Evolutionary conservation across 768 basidiomycete species (phyloP), one percentile per base, ranked within the genome.

Genomic region (Leccinum arenicola): DNA sequence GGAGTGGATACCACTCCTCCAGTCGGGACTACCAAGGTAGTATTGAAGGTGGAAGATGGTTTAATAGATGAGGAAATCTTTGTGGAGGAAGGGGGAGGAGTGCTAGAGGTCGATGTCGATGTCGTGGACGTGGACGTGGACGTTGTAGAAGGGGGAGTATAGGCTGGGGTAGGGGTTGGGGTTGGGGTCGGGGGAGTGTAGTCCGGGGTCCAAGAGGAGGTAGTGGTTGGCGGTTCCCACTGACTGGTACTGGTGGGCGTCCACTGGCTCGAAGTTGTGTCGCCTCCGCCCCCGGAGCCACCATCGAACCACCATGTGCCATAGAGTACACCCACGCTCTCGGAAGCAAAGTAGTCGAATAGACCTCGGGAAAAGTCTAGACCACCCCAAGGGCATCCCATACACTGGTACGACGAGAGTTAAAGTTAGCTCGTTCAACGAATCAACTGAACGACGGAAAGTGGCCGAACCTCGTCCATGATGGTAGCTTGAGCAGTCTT

Each of bases 301-400:
- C 74, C 78, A 58, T 72, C 73, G 75, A 76, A 86, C 61, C 69
- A 77, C 90, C 90, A 93, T 7, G 69, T 64, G 52, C 85, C 87
- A 61, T 80, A 80, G 53, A 92, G 65, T 6, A 87, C 81, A 47
- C 90, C 91, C 2, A 45, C 69, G 40, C 66, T 66, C 50, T 76
- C 64, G 19, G 65, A 9, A 4, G 80, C 83, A 66, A 93, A 89
- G 77, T 75, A 82, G 29, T 73, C 58, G 74, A 93, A 93, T 50
- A 93, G 78, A 54, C 85, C 84, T 14, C 73, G 66, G 27, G 85
- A 85, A 56, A 92, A 76, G 74, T 93, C 91, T 27, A 92, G 80
- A 45, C 83, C 89, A 27, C 78, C 80, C 35, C 69, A 79, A 25
- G 83, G 83, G 68, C 91, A 93, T 19, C 80, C 82, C 49, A 84